Conservation (phyloP, 371 early-diverging fungal genomes). For the Dichotomocladium elegans region DNA sequence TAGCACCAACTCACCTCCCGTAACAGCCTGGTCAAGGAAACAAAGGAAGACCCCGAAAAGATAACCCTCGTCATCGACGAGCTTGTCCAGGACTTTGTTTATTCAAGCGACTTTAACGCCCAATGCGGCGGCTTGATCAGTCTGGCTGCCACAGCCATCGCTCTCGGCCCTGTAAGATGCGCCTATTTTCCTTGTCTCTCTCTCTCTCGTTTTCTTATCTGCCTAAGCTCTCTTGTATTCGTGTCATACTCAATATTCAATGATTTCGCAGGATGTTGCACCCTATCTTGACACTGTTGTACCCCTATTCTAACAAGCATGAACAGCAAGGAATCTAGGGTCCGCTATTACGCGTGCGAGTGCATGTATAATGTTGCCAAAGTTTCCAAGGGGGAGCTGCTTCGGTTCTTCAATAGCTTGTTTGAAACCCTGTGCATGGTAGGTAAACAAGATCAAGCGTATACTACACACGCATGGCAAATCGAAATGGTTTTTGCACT, state of each 20-base stretch:
- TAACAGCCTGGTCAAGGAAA: slow-evolving; percentile 64
- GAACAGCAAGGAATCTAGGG: slow-evolving; percentile 78
- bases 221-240: no score
- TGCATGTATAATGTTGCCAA: slow-evolving; percentile 95
- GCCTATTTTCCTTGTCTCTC: no score
- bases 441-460: background rate
- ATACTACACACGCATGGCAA: background rate
- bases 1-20: slow-evolving; percentile 16
- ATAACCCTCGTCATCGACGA: slow-evolving; percentile 63
- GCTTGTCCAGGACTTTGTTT: slow-evolving; percentile 79
- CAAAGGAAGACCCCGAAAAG: slow-evolving; percentile 37
- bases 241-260: background rate
- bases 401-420: slow-evolving; percentile 87
- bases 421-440: slow-evolving; percentile 90
- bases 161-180: slow-evolving; percentile 64
- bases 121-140: slow-evolving; percentile 92
- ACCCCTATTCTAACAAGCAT: slow-evolving; percentile 88
- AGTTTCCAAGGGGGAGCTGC: slow-evolving; percentile 76
- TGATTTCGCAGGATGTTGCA: slow-evolving; percentile 49
- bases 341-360: slow-evolving; percentile 94
- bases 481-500: background rate
- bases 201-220: no score
- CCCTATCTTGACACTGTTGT: slow-evolving; percentile 71
- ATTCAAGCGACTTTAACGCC: slow-evolving; percentile 71
- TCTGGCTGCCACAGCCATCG: slow-evolving; percentile 83